These are phyloP conservation scores for Leccinum disarticulatum DNA, from an alignment of 768 basidiomycete genomes.

Conservation along the genomic window DNA sequence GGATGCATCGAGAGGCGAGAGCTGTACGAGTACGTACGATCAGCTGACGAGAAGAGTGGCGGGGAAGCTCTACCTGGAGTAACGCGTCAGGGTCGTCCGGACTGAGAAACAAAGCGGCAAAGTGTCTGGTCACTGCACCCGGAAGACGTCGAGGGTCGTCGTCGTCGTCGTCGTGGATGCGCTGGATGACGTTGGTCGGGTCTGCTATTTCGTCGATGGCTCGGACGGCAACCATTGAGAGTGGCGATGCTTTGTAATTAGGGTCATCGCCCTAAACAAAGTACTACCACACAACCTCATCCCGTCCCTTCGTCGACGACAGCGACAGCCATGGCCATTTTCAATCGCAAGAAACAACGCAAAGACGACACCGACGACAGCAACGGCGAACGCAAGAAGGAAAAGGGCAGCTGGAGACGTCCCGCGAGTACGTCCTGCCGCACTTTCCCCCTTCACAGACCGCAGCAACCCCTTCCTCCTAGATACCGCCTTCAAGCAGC, in stretches of 20 bases:
- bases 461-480: conserved; percentile 9
- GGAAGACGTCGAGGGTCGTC: conserved; percentile 35
- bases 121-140: conserved; percentile 44
- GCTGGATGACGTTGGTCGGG: conserved; percentile 48
- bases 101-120: conserved; percentile 42
- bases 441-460: conserved; percentile 10
- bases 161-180: conserved; percentile 39
- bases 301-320: conserved; percentile 12
- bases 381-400: conserved; percentile 61
- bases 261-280: conserved; percentile 1
- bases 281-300: background rate
- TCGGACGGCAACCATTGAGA: conserved; percentile 51
- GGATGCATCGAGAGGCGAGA: conserved; percentile 51
- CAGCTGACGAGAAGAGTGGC: background rate
- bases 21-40: conserved; percentile 38
- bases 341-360: conserved; percentile 51
- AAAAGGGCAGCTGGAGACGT: conserved; percentile 78
- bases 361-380: conserved; percentile 38
- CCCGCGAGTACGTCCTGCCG: conserved; percentile 68
- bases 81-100: conserved; percentile 30
- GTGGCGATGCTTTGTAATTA: conserved; percentile 17
- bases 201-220: conserved; percentile 49
- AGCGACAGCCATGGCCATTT: conserved; percentile 49
- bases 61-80: conserved; percentile 21
- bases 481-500: conserved; percentile 99